A percentile compares a stretch with the other conserved stretches of the same genome.
These are phyloP conservation scores for Ligustrum vulgare DNA, from an alignment of 257 asterid genomes.

Conservation along the genomic window DNA sequence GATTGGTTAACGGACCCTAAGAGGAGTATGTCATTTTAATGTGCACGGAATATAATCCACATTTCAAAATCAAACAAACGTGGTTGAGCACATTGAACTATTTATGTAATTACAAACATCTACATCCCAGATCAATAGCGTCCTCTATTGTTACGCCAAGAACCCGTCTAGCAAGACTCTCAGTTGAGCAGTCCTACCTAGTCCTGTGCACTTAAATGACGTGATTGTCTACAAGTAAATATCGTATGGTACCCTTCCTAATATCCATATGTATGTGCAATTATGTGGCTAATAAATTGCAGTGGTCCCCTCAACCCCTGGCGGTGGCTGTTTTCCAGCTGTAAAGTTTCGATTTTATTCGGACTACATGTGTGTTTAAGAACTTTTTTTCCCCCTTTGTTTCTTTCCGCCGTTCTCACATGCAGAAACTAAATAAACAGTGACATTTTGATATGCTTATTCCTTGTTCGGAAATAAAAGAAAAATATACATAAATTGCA, in stretches of 20 bases:
- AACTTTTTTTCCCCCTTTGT: neutral
- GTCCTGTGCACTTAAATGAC: neutral
- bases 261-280: neutral
- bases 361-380: neutral
- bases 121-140: too few species aligned
- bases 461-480: too few species aligned
- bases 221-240: neutral
- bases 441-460: neutral
- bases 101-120: too few species aligned
- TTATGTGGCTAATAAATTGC: neutral
- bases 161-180: too few species aligned
- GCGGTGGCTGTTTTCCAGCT: slow-evolving; percentile 32
- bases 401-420: neutral
- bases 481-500: neutral
- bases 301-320: slow-evolving; percentile 20
- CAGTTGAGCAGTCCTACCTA: neutral
- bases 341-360: slow-evolving; percentile 30
- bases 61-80: too few species aligned
- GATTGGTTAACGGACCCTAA: too few species aligned
- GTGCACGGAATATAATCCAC: too few species aligned
- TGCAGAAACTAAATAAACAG: slow-evolving; percentile 8
- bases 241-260: neutral
- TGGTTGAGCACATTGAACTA: too few species aligned
- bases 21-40: too few species aligned
- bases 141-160: too few species aligned